These are phyloP conservation scores for Nakazawaea ambrosiae DNA, from an alignment of 805 yeast genomes.

Conservation along the genomic window DNA sequence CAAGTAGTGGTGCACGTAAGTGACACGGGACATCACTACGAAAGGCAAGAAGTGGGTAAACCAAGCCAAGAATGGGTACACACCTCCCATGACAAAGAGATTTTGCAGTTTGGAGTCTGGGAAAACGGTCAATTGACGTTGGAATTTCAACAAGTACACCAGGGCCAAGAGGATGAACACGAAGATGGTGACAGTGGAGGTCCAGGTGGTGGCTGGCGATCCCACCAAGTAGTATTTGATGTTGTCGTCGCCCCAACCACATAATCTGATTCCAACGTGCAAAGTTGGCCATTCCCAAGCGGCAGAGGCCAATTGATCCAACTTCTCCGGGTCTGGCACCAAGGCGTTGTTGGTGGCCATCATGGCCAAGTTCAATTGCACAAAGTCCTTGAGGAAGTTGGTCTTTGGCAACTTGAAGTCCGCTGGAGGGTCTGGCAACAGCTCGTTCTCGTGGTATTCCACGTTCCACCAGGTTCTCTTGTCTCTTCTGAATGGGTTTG, in stretches of 20 bases:
- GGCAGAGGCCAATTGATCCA: constrained; percentile 60
- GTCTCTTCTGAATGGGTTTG: constrained; percentile 60
- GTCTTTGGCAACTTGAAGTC: constrained; percentile 68
- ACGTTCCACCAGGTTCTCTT: constrained; percentile 88
- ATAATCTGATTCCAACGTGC: constrained; percentile 67
- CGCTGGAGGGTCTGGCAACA: constrained; percentile 52
- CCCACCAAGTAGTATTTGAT: constrained; percentile 66
- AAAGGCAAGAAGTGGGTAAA: constrained; percentile 72
- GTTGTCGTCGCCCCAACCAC: constrained; percentile 57
- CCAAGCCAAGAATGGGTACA: constrained; percentile 79
- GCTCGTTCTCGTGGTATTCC: constrained; percentile 58
- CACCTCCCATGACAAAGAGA: constrained; percentile 54
- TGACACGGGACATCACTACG: constrained; percentile 77
- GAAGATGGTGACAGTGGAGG: constrained; percentile 56
- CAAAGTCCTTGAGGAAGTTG: constrained; percentile 67
- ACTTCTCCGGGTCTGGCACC: constrained; percentile 71
- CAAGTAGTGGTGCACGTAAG: constrained; percentile 78
- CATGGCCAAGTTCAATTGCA: constrained; percentile 76
- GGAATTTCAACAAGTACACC: constrained; percentile 64
- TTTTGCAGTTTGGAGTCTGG: constrained; percentile 21
- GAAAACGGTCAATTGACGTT: constrained; percentile 69
- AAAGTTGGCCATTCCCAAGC: constrained; percentile 92
- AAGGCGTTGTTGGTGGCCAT: constrained; percentile 82
- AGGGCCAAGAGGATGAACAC: constrained; percentile 40
- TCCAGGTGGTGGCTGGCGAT: constrained; percentile 74